Evolutionary conservation across 495 filamentous ascomycete genomes (phyloP), one percentile per base, ranked within the genome.

Genomic region (Antarctomyces pellizariae): DNA sequence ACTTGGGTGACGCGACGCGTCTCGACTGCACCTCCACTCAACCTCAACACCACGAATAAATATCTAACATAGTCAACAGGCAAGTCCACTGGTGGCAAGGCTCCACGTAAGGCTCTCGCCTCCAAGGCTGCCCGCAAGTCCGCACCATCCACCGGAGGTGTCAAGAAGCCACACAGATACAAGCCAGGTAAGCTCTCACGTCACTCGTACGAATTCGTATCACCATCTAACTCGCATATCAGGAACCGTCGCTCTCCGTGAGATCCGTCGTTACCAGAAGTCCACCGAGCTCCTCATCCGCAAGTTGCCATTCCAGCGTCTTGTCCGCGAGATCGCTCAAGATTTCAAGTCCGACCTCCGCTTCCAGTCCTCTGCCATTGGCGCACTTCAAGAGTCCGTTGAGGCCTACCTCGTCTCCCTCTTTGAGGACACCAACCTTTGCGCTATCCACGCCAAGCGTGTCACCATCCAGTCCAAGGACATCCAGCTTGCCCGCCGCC

Each of bases 201-300:
- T n/a, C 16, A 29, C 24, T 10, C 24, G 29, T 19, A 25, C 26
- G 36, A 37, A 18, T 51, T 64, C 49, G 57, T 35, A 36, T 12
- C 18, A 15, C 14, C 32, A 39, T 15, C 2, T n/a, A n/a, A n/a
- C n/a, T n/a, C n/a, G n/a, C n/a, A n/a, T n/a, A n/a, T n/a, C 24
- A 69, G 69, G 70, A 65, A 99, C 86, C 64, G 86, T 99, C 75
- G 86, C 86, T 83, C 86, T 99, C 45, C 86, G 86, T 84, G 86
- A 99, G 67, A 99, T 99, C 54, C 89, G 86, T 83, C 86, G 86
- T 50, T 99, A 99, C 73, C 86, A 99, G 71, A 99, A 99, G 71
- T 92, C 82, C 43, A 99, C 86, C 46, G 86, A 99, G 78, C 84
- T 99, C 35, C 57, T 99, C 45, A 99, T 99, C 71, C 86, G 86